Percentiles rank a stretch among this genome's conserved stretches.
These are phyloP conservation scores for Exophiala viscosa DNA, from an alignment of 2,329 filamentous ascomycete species.

Conservation along the genomic window DNA sequence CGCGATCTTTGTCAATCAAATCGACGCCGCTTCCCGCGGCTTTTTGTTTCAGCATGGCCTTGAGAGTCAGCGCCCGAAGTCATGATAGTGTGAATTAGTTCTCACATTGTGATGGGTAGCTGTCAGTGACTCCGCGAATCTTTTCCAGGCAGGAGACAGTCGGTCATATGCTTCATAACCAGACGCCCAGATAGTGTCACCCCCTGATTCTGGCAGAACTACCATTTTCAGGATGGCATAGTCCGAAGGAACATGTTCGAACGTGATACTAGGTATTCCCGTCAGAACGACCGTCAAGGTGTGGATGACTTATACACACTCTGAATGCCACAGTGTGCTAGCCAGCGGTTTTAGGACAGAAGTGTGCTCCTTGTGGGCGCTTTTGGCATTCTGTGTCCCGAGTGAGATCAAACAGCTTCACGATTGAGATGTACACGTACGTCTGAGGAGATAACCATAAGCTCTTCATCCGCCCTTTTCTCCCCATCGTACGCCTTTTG, in stretches of 20 bases:
- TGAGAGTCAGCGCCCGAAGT: too few relatives aligned
- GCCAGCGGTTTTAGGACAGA: constrained; percentile 30
- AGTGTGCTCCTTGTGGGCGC: constrained; percentile 34
- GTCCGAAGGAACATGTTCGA: constrained; percentile 61
- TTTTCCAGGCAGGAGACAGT: too few relatives aligned
- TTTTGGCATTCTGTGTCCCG: constrained; percentile 19
- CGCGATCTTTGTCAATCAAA: too few relatives aligned
- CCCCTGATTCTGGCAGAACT: constrained; percentile 50
- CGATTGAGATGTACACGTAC: constrained; percentile 1
- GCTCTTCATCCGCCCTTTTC: constrained; percentile 46
- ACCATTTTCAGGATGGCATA: constrained; percentile 59
- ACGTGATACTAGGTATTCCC: constrained; percentile 50
- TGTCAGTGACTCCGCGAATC: too few relatives aligned
- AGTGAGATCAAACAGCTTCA: not conserved
- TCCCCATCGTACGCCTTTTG: constrained; percentile 44
- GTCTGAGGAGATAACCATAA: constrained; percentile 49
- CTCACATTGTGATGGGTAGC: too few relatives aligned
- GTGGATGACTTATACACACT: constrained; percentile 30
- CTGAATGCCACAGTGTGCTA: constrained; percentile 46
- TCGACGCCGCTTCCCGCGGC: too few relatives aligned
- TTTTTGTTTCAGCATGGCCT: too few relatives aligned
- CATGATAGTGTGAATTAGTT: too few relatives aligned
- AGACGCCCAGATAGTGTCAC: too few relatives aligned
- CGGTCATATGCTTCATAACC: too few relatives aligned
- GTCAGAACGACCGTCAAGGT: constrained; percentile 2